Base-by-base conservation (phyloP, 192 early-diverging fungal genomes). In the Piromyces sp. region DNA sequence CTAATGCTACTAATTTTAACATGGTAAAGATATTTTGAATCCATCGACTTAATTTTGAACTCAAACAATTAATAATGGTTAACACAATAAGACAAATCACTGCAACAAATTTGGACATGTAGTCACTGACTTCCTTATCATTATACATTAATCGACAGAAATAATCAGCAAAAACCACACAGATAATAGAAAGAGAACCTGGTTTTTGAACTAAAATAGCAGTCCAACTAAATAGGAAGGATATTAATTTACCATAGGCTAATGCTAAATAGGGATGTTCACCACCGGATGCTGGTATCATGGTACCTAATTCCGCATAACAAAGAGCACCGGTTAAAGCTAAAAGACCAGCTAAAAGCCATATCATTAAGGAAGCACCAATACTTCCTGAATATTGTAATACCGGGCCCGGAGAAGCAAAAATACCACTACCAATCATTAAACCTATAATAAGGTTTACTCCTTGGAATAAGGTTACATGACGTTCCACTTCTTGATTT, bases 271-370 rank as follows among this genome's bases (percentile, higher is more conserved):
- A 98, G 7, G 92, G 92, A 85, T 93, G 90, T 36, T 96, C 96
- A 30, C 96, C 97, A 80, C 97, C 97, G 82, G 94, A 95, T 37
- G 86, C 84, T 6, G 95, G 94, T 79, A 95, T 89, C 87, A 93
- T 93, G 40, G 95, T 88, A 0, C 97, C 97, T 30, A 98, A 87
- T 85, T 98, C 97, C 16, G 94, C 93, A 84, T 97, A 98, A 80
- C 94, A 94, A 19, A 94, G 87, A 0, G 93, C 93, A 37, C 97
- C 97, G 17, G 91, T 89, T 80, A 95, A 90, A 5, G 95, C 93
- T 78, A 95, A 85, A 30, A 95, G 82, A 9, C 91, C 93, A 37
- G 92, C 92, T 17, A 92, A 82, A 22, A 91, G 86, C 94, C 94
- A 95, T n/a, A 95, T 87, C 42, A 94, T 84, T 13, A 95, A 85